A percentile compares a stretch with the other conserved stretches of the same genome.
phyloP scores from a whole-genome alignment of 768 basidiomycete genomes.

The Hydnomerulius pinastri region DNA sequence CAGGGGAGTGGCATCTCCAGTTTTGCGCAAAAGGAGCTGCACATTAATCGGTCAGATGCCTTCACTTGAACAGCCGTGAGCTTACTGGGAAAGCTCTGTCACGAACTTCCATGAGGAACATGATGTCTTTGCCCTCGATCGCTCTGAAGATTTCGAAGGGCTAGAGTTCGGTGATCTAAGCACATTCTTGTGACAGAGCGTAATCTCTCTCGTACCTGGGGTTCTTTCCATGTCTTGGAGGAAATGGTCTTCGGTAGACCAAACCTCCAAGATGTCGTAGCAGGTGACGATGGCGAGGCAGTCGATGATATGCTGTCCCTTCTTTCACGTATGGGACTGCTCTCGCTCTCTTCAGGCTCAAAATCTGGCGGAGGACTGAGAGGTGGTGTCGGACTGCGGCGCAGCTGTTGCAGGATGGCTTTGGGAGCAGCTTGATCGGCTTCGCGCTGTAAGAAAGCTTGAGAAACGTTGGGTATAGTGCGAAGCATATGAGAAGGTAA shows the following conservation, averaged over 20 bases:
- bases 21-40: constrained; percentile 80
- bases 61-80: constrained; percentile 11
- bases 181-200: neutral
- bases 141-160: constrained; percentile 78
- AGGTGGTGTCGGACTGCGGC: constrained; percentile 44
- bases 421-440: constrained; percentile 58
- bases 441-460: constrained; percentile 75
- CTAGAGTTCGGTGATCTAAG: constrained; percentile 24
- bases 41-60: neutral
- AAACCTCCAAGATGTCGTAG: constrained; percentile 14
- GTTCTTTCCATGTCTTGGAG: constrained; percentile 47
- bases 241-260: constrained; percentile 13
- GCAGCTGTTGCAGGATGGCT: constrained; percentile 57
- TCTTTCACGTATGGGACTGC: constrained; percentile 9
- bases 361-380: constrained; percentile 18
- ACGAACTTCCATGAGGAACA: constrained; percentile 80
- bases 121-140: constrained; percentile 81
- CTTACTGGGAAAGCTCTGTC: constrained; percentile 79
- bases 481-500: constrained; percentile 12
- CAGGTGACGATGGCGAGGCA: constrained; percentile 25
- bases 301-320: constrained; percentile 16
- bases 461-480: constrained; percentile 26
- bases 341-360: constrained; percentile 22
- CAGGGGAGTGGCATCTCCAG: constrained; percentile 84
- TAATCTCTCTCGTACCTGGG: constrained; percentile 42